Percentiles rank a stretch among this genome's conserved stretches.
Evolutionary conservation across 2,329 filamentous ascomycete species (phyloP).

Genomic region (Alternaria sp.): DNA sequence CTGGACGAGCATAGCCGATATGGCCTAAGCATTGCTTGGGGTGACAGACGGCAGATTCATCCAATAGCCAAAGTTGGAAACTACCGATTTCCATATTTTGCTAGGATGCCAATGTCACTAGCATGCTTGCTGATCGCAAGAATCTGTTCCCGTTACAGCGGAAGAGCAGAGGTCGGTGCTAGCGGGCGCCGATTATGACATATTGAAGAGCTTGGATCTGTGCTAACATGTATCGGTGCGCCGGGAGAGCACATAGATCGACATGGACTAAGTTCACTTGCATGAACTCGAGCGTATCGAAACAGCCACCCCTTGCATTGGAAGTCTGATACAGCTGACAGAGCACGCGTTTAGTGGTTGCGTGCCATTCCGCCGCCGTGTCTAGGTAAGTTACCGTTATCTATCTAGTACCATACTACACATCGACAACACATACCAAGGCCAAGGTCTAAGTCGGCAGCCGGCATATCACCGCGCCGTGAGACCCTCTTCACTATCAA

Average conservation of each 20-base stretch:
- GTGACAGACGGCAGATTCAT: constrained; percentile 5
- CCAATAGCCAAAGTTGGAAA: constrained; percentile 18
- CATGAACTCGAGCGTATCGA: constrained; percentile 6
- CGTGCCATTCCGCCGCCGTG: neutral
- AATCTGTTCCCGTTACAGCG: constrained; percentile 18
- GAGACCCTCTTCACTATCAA: neutral
- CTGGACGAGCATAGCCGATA: constrained; percentile 13
- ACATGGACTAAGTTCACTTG: constrained; percentile 17
- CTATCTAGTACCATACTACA: neutral
- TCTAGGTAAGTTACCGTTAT: neutral
- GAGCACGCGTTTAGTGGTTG: constrained; percentile 1
- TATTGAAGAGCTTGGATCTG: constrained; percentile 19
- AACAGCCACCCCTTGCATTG: constrained; percentile 7
- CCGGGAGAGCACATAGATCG: constrained; percentile 23
- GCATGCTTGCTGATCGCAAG: constrained; percentile 12
- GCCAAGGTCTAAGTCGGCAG: neutral
- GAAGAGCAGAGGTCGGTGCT: constrained; percentile 23
- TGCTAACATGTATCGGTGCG: constrained; percentile 19
- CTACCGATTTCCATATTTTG: constrained; percentile 9
- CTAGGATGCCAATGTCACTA: constrained; percentile 11
- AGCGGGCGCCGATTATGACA: constrained; percentile 36
- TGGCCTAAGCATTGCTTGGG: constrained; percentile 9
- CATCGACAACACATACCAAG: neutral
- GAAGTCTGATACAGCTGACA: constrained; percentile 4
- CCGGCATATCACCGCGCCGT: constrained; percentile 5